Evolutionary conservation across 345 rosid genomes (phyloP), one percentile per base, ranked within the genome.

Genomic region (Eucalyptus pauciflora): DNA sequence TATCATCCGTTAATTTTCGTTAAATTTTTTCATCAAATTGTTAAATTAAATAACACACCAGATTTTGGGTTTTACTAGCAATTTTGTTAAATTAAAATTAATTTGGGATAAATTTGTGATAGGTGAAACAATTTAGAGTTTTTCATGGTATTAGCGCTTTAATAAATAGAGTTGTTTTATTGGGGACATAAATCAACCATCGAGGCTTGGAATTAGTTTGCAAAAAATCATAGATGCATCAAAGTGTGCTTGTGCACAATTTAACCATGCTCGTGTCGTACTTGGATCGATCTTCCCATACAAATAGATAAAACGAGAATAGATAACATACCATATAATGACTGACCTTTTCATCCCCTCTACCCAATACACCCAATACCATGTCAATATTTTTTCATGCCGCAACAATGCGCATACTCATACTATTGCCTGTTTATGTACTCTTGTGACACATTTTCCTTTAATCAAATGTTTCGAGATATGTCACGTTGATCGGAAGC

Each of bases 61-160:
- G 0, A 20, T 52, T 52, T 52, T 52, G 4, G 2, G 10, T 52
- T 52, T 52, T 52, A 52, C 10, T 52, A 52, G 0, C 0, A 52
- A 52, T 52, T 52, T 18, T 52, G 58, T n/a, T n/a, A n/a, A n/a
- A n/a, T n/a, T 20, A 20, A 52, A 52, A 52, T 52, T 52, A 20
- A 52, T 56, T 56, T 56, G 0, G 0, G 2, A 0, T 56, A 3
- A 56, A 56, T 24, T 56, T 56, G 0, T 56, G 5, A 56, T 0
- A 9, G 1, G 10, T 56, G 0, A 8, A 56, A 22, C 0, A 56
- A 24, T 56, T 56, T 56, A 9, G 13, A 56, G 13, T 56, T 56
- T 56, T 56, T 24, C 6, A 10, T 5, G 4, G 0, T 56, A 25
- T 24, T 22, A 56, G 29, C 5, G 0, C 6, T 56, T 56, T 62